Base-by-base conservation (phyloP, 2,329 filamentous ascomycete genomes). In the Xylariaceae sp. region DNA sequence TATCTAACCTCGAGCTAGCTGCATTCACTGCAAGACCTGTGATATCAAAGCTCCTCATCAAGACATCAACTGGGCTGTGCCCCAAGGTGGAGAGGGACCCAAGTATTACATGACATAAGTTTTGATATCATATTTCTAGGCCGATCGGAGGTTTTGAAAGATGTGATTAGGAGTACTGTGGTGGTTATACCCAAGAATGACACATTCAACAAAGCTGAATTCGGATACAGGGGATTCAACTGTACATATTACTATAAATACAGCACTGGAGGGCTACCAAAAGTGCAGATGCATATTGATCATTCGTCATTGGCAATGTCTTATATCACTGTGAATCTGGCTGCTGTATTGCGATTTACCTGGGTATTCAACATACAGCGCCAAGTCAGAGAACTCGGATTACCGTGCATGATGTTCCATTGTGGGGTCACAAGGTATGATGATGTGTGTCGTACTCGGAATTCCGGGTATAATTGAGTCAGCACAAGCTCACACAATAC, bases 11-110 rank as follows among this genome's bases (percentile, higher is more conserved):
- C 9, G 36, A 16, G 19, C 36, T 66, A 96, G 93, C 78, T 99
- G 95, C 74, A 96, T 99, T 64, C 95, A 99, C 78, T 99, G 95
- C 83, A 99, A 99, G 84, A 99, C 95, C 12, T 99, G 95, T 74
- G 95, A 99, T 75, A 99, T 99, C 79, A 99, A 99, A 79, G 94
- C 92, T 14, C 95, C 95, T 6, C 86, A 88, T 61, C 95, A 99
- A 79, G 95, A 98, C 72, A 98, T 99, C 76, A 97, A 96, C 75
- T 96, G 92, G 92, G 86, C 92, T 67, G 95, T 95, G 28, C 95
- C 95, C 6, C 92, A 97, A 73, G 93, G 95, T 64, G 95, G 94
- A 48, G 95, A 88, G 67, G 86, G 86, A 1, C 86, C 86, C 31
- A 88, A 89, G 74, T 89, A 89, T 71, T 88, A 87, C 75, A 86